A percentile compares a stretch with the other conserved stretches of the same genome.
Evolutionary conservation across 2,329 filamentous ascomycete genomes (phyloP).

Genomic region (Nigrograna mackinnonii): DNA sequence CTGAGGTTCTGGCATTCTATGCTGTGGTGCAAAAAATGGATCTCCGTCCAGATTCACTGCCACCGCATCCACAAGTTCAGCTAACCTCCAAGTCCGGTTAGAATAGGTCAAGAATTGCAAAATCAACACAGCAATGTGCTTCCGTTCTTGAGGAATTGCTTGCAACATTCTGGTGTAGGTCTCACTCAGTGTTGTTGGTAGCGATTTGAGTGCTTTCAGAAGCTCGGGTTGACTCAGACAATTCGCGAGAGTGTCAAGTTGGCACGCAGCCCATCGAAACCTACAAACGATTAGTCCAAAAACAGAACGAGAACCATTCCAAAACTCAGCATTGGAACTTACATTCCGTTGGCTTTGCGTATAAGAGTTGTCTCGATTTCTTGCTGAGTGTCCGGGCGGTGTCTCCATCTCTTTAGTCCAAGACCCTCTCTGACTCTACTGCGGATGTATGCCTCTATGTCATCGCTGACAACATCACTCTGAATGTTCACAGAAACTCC

Average conservation of each 20-base stretch:
- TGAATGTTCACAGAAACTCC: constrained; percentile 20
- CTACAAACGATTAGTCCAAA: constrained; percentile 1
- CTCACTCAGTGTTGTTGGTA: constrained; percentile 8
- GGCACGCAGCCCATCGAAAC: constrained; percentile 14
- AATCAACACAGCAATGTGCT: background rate
- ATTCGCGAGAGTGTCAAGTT: constrained; percentile 6
- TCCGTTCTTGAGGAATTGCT: background rate
- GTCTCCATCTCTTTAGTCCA: constrained; percentile 25
- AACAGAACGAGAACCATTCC: too few relatives aligned
- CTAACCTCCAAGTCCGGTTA: constrained; percentile 3
- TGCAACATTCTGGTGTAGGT: constrained; percentile 9
- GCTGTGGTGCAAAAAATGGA: constrained; percentile 22
- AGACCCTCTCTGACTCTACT: constrained; percentile 15
- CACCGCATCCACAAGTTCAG: constrained; percentile 8
- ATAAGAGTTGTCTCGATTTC: constrained; percentile 11
- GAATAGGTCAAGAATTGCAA: constrained; percentile 9
- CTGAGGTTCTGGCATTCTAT: constrained; percentile 21
- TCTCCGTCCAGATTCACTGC: constrained; percentile 15
- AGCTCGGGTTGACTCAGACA: constrained; percentile 4
- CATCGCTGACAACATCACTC: constrained; percentile 16
- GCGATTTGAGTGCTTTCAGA: constrained; percentile 1
- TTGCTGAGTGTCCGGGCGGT: constrained; percentile 10
- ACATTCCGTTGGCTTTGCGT: constrained; percentile 20
- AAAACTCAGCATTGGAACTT: too few relatives aligned
- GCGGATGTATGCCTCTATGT: constrained; percentile 28